Conservation (phyloP, 108 stramenopile species). For the Conticribra weissflogii region DNA sequence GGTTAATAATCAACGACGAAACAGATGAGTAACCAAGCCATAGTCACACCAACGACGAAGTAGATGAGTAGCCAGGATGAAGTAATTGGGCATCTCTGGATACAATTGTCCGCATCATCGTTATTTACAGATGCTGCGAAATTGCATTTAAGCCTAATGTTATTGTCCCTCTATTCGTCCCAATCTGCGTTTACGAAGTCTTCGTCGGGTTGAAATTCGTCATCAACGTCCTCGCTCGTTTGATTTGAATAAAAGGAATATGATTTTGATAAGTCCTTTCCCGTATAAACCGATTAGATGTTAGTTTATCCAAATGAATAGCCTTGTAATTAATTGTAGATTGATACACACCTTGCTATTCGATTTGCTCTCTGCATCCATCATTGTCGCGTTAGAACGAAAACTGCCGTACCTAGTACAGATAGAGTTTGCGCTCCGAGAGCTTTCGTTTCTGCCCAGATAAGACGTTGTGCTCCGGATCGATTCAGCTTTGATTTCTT, state of each 20-base stretch:
- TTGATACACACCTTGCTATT: not conserved
- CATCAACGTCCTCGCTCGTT: slow-evolving; percentile 22
- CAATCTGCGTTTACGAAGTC: slow-evolving; percentile 31
- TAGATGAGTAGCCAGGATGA: too few relatives aligned
- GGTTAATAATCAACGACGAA: too few relatives aligned
- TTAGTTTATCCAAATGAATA: not conserved
- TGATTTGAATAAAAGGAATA: slow-evolving; percentile 21
- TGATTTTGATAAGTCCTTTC: slow-evolving; percentile 13
- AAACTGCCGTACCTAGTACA: not conserved
- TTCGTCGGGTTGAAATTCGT: slow-evolving; percentile 24
- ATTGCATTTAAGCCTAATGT: too few relatives aligned
- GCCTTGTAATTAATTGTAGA: too few relatives aligned
- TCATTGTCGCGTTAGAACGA: not conserved
- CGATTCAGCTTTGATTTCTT: not conserved
- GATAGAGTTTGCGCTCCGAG: not conserved
- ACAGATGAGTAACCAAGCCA: too few relatives aligned
- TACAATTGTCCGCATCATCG: too few relatives aligned
- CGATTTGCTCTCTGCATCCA: not conserved
- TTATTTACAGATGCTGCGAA: too few relatives aligned
- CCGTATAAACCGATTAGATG: too few relatives aligned
- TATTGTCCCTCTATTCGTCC: slow-evolving; percentile 11
- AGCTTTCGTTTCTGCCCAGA: not conserved
- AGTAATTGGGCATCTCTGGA: too few relatives aligned
- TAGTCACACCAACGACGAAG: too few relatives aligned
- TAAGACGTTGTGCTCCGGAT: not conserved